Base-by-base conservation (phyloP, 495 filamentous ascomycete genomes). In the Rostrohypoxylon terebratum region DNA sequence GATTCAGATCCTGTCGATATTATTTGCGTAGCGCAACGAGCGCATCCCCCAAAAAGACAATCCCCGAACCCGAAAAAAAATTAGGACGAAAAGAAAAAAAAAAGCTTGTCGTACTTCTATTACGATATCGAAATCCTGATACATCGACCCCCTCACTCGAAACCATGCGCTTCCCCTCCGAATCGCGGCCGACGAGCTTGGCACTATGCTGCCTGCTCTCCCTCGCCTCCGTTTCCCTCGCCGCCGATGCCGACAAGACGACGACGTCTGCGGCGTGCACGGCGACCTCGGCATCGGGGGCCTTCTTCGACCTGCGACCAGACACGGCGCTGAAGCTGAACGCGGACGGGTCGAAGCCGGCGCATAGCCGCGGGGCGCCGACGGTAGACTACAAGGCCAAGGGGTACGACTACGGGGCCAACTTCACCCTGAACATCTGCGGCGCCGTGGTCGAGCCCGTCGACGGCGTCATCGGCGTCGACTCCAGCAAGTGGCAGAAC, bases 341-440 rank as follows among this genome's bases (percentile, higher is more conserved):
- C 55, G 55, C 74, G 13, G 76, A 77, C 87, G 89, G 75, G 3
- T 76, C 63, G 69, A 80, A 64, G 58, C 75, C 68, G 53, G 73
- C 51, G 81, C 66, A 77, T 58, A 91, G 77, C 81, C 88, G 71
- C 83, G 89, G 68, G 57, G 82, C 71, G 44, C 81, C 66, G 6
- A 83, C 84, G n/a, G 82, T 88, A 42, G 94, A 94, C 84, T 98
- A 94, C 90, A 83, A 89, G 50, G 92, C 92, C 8, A 88, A 85
- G 66, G 96, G 96, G 23, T 92, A 91, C 72, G 94, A 97, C 78
- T 94, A 96, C 76, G 85, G 85, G 23, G 87, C 90, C 13, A 98
- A 98, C 81, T 98, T 99, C 77, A 98, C 94, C 0, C 77, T 99
- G 61, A 99, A 99, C 76, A 90, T 99, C 72, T 99, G 96, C 80